Evolutionary conservation across 2,329 filamentous ascomycete species (phyloP), one percentile per base, ranked within the genome.

Genomic region (Pseudopyricularia javanii): DNA sequence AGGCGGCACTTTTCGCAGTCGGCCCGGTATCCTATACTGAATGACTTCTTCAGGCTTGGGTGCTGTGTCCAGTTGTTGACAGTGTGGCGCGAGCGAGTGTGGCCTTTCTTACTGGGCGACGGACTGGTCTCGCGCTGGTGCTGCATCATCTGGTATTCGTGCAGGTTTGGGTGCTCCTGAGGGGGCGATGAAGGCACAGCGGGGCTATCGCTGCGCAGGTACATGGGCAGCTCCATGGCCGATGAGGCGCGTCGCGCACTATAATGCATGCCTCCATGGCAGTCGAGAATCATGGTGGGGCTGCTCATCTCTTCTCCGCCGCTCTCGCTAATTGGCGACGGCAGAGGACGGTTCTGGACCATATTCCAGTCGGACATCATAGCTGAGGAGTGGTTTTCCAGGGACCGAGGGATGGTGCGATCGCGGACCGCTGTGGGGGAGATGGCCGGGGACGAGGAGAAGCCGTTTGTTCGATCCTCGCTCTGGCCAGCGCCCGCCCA

Each of bases 1-100:
- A 79, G 74, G 47, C 76, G 77, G 67, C 86, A 91, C 66, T 89
- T 89, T 56, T 89, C 85, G 63, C 86, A 91, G 65, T 88, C 86
- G 12, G 82, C 76, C 57, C 86, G 74, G 68, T 85, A 90, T 50
- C 86, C 86, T 79, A 90, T 88, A 60, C 84, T 86, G 64, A 90
- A 85, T 56, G 77, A 81, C 64, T 79, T 80, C 68, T 85, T 86
- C 76, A 80, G 81, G 58, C 79, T 78, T 0, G 78, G 77, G 56
- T 81, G 76, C 61, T 73, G 70, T 2, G 79, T 82, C 79, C 78
- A 82, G 53, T 72, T 74, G 61, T 80, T 79, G 53, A 82, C 66
- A 0, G 79, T 82, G 59, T 82, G 79, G 52, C 75, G 75, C 57
- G 75, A 80, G 51, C 79, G 73, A 12, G 73, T 74, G 60, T 82